Conservation (phyloP, 495 filamentous ascomycete species). For the Patellaria atrata region DNA sequence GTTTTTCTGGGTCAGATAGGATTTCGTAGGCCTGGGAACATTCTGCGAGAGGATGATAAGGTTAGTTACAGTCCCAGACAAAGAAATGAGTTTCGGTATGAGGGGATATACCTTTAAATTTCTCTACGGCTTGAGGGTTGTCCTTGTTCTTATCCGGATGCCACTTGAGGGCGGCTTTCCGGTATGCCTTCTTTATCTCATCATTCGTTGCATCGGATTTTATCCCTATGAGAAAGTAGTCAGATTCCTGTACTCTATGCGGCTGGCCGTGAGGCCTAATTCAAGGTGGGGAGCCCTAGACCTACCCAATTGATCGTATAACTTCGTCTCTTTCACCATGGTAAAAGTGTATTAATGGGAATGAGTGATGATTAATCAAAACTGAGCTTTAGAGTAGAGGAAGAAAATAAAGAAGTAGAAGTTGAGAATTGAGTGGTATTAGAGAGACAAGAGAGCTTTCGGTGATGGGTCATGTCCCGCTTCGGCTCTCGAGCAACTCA, state of each 20-base stretch:
- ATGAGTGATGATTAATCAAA: not conserved
- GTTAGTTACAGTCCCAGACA: constrained; percentile 5
- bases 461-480: constrained; percentile 4
- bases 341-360: constrained; percentile 9
- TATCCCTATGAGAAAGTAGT: constrained; percentile 31
- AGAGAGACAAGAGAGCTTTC: not conserved
- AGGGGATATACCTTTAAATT: constrained; percentile 49
- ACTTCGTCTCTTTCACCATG: constrained; percentile 31
- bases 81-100: not conserved
- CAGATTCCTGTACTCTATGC: not conserved
- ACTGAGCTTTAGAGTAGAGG: no score
- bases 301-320: constrained; percentile 29
- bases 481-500: constrained; percentile 10
- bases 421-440: not conserved
- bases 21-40: constrained; percentile 96
- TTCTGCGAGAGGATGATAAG: constrained; percentile 35
- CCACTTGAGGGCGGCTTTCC: constrained; percentile 61
- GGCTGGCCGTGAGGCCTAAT: not conserved
- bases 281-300: constrained; percentile 2
- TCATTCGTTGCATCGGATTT: constrained; percentile 71
- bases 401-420: not conserved
- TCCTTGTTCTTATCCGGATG: constrained; percentile 98
- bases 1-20: constrained; percentile 90
- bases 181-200: constrained; percentile 94
- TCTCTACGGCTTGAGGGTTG: constrained; percentile 66